Evolutionary conservation across 805 yeast species (phyloP).

Genomic region (Saccharomycopsis sp.): DNA sequence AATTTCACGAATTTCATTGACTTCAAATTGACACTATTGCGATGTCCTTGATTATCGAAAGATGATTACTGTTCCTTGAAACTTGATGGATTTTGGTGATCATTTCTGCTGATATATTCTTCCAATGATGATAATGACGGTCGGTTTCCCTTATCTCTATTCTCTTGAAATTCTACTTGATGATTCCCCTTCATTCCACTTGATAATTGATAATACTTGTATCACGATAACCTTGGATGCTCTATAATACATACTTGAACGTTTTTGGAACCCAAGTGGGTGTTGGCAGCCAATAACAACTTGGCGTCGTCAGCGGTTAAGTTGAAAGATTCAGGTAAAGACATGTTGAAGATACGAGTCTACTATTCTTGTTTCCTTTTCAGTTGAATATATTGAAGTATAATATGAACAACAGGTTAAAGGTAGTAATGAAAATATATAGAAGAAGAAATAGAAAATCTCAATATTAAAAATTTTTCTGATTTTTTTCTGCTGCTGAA

Average conservation of each 20-base stretch:
- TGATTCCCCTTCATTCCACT: background rate
- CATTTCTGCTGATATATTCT: too few species aligned
- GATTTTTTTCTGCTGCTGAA: background rate
- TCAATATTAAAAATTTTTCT: background rate
- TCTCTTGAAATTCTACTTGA: too few species aligned
- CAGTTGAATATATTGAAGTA: background rate
- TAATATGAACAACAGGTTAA: background rate
- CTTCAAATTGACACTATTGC: too few species aligned
- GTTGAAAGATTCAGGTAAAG: slow-evolving; percentile 83
- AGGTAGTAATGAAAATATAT: background rate
- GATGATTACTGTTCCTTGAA: too few species aligned
- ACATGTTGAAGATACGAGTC: slow-evolving; percentile 39
- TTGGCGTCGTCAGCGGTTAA: slow-evolving; percentile 98
- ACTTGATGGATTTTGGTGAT: too few species aligned
- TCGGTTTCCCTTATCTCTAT: too few species aligned
- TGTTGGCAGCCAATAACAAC: slow-evolving; percentile 98
- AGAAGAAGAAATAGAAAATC: background rate
- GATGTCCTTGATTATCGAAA: too few species aligned
- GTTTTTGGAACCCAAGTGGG: slow-evolving; percentile 99
- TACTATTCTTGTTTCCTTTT: background rate
- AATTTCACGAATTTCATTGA: too few species aligned
- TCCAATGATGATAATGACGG: too few species aligned
- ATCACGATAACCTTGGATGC: background rate
- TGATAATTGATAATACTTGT: background rate
- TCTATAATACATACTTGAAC: slow-evolving; percentile 73